Conservation (phyloP, 257 asterid species). For the Agastache rugosa region DNA sequence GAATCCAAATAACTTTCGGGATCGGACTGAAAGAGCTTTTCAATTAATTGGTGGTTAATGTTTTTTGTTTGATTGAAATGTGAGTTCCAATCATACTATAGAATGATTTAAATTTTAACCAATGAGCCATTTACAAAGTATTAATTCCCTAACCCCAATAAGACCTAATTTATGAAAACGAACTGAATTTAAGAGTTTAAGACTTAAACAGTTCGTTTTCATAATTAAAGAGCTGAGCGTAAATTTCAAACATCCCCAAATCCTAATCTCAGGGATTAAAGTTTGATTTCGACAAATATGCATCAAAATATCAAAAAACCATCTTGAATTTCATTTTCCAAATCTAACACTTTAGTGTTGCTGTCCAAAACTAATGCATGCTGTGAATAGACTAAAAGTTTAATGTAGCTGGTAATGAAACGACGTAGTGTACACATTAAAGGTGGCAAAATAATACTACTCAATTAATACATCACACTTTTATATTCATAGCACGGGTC, state of each 20-base stretch:
- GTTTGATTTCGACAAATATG: slow-evolving; percentile 8
- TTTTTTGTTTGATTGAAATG: not conserved
- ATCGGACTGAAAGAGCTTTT: not conserved
- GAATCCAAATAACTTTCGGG: not conserved
- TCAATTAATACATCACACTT: slow-evolving; percentile 20
- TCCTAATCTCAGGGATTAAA: not conserved
- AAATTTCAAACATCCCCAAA: not conserved
- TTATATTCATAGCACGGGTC: slow-evolving; percentile 40
- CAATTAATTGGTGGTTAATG: not conserved
- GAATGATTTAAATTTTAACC: not conserved
- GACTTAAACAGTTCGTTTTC: not conserved
- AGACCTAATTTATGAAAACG: not conserved
- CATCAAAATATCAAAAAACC: not conserved
- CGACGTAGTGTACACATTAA: slow-evolving; percentile 19
- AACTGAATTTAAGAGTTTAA: too few species aligned
- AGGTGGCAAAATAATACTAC: slow-evolving; percentile 35
- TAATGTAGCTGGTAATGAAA: not conserved
- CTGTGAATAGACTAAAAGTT: slow-evolving; percentile 12
- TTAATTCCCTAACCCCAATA: not conserved
- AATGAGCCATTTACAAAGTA: not conserved
- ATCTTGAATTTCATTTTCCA: not conserved
- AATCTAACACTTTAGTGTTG: not conserved
- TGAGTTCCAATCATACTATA: not conserved
- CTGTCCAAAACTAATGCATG: not conserved
- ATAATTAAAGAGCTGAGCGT: not conserved